Percentiles rank a stretch among this genome's conserved stretches.
Evolutionary conservation across 192 early-diverging fungal species (phyloP).

Genomic region (Coemansia asiatica): DNA sequence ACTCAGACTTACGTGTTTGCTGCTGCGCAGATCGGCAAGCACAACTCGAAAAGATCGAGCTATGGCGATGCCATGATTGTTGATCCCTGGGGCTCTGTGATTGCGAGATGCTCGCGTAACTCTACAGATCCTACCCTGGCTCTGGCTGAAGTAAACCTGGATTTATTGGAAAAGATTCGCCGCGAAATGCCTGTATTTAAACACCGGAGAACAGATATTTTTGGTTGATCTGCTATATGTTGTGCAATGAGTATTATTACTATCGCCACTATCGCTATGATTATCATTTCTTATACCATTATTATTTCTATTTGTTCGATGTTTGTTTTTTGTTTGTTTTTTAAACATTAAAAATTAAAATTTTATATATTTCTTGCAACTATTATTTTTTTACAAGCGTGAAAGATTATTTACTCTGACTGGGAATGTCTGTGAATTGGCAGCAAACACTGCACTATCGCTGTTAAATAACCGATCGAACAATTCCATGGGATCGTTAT

Average conservation of each 20-base stretch:
- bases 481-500: neutral
- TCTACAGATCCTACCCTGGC: conserved; percentile 61
- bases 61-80: conserved; percentile 84
- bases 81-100: conserved; percentile 78
- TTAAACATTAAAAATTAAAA: neutral
- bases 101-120: conserved; percentile 63
- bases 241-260: neutral
- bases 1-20: conserved; percentile 82
- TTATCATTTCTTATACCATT: too few relatives aligned
- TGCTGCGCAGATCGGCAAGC: conserved; percentile 74
- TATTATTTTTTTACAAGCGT: neutral
- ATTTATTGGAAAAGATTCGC: conserved; percentile 60
- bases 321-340: neutral
- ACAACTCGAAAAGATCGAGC: conserved; percentile 67
- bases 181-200: conserved; percentile 72
- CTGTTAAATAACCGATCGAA: neutral
- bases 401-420: neutral
- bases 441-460: neutral
- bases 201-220: conserved; percentile 69
- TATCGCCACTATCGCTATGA: neutral
- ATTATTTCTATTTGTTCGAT: too few relatives aligned
- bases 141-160: conserved; percentile 66
- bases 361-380: neutral
- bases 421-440: neutral
- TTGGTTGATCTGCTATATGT: conserved; percentile 17